These are phyloP conservation scores for Botryobasidium botryosum DNA, from an alignment of 768 basidiomycete genomes.

Conservation along the genomic window DNA sequence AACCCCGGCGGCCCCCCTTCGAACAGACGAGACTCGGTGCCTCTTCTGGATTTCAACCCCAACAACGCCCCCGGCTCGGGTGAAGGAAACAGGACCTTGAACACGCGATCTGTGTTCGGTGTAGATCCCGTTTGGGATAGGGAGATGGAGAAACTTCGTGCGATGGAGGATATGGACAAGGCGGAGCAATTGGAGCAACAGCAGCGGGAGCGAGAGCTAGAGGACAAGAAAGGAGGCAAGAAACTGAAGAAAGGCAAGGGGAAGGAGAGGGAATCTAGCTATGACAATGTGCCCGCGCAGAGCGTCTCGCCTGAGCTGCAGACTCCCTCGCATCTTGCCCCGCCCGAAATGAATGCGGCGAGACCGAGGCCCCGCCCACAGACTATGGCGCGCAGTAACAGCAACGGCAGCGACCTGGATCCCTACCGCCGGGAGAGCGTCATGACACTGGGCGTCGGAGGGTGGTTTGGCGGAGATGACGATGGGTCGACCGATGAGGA, in stretches of 20 bases:
- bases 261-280: not conserved
- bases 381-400: not conserved
- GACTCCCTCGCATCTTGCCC: not conserved
- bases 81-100: not conserved
- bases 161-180: slow-evolving; percentile 56
- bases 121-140: slow-evolving; percentile 87
- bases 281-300: not conserved
- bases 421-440: slow-evolving; percentile 10
- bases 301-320: not conserved
- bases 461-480: slow-evolving; percentile 25
- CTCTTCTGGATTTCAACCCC: not conserved
- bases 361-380: not conserved
- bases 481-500: slow-evolving; percentile 22
- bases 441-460: slow-evolving; percentile 9
- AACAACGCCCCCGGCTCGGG: not conserved
- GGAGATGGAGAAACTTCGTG: slow-evolving; percentile 64
- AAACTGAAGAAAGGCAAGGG: not conserved
- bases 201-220: not conserved
- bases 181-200: slow-evolving; percentile 19
- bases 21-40: not conserved
- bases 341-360: not conserved
- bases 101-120: slow-evolving; percentile 23
- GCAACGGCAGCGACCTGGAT: no score
- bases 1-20: not conserved
- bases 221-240: slow-evolving; percentile 1